Evolutionary conservation across 2,329 filamentous ascomycete genomes (phyloP).

Genomic region (Hymenoscyphus infarciens): DNA sequence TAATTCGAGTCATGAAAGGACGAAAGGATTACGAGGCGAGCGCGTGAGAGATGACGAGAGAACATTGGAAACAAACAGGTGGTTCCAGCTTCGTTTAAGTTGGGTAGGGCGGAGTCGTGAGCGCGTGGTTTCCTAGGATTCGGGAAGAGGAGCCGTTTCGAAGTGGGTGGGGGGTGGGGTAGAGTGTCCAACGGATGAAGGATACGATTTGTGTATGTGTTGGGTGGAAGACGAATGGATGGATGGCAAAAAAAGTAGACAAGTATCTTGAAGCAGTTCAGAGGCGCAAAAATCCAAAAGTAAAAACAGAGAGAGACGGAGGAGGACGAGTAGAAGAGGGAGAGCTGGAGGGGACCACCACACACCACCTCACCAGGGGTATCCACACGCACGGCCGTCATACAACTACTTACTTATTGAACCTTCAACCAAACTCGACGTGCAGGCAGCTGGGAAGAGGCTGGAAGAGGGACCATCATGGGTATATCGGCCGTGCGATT

Average conservation of each 20-base stretch:
- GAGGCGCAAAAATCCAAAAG: not conserved
- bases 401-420: too few relatives aligned
- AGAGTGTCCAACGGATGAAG: not conserved
- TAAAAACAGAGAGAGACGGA: not conserved
- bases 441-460: too few relatives aligned
- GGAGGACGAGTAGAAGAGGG: too few relatives aligned
- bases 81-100: not conserved
- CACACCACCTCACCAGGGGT: too few relatives aligned
- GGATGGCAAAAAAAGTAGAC: not conserved
- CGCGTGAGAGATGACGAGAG: constrained; percentile 1
- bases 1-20: not conserved
- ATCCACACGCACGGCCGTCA: not conserved
- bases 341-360: too few relatives aligned
- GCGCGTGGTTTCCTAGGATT: not conserved
- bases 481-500: too few relatives aligned
- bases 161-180: not conserved
- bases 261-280: not conserved
- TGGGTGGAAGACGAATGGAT: not conserved
- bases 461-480: too few relatives aligned
- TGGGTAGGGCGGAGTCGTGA: not conserved
- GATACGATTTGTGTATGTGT: not conserved
- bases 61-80: constrained; percentile 1
- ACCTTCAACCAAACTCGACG: not conserved
- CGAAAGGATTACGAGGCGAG: not conserved
- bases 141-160: constrained; percentile 1